Evolutionary conservation across 164 flowering plant genomes (phyloP).

Genomic region (Buxus sempervirens): DNA sequence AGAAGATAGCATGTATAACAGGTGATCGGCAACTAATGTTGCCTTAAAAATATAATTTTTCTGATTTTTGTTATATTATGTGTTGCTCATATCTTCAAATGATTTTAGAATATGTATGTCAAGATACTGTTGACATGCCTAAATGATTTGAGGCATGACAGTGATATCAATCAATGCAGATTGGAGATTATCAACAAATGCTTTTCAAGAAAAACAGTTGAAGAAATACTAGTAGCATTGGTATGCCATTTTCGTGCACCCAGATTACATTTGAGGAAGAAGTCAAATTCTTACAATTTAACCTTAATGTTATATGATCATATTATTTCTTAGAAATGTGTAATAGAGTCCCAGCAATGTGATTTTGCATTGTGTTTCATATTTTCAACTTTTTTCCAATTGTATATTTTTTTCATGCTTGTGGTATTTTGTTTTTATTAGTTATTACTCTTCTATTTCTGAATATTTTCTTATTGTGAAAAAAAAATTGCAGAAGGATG

Average conservation of each 20-base stretch:
- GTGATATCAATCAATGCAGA: constrained; percentile 30
- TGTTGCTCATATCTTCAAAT: neutral
- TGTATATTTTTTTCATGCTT: neutral
- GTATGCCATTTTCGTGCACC: constrained; percentile 37
- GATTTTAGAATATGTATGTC: neutral
- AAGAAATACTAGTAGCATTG: constrained; percentile 37
- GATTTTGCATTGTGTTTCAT: neutral
- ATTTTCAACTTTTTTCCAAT: neutral
- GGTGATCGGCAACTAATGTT: constrained; percentile 18
- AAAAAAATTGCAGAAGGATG: constrained; percentile 40
- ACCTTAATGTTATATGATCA: no score
- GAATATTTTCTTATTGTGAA: no score
- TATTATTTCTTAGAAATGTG: no score
- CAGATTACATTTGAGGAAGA: no score
- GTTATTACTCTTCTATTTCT: no score
- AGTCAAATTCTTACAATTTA: no score
- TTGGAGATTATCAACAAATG: constrained; percentile 53
- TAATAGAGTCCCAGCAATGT: neutral
- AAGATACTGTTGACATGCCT: neutral
- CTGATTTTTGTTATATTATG: neutral
- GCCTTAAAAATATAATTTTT: no score
- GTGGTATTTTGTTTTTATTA: neutral
- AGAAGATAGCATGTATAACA: constrained; percentile 52
- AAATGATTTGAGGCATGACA: no score
- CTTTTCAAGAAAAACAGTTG: constrained; percentile 33